Evolutionary conservation across 257 asterid species (phyloP).

Genomic region (Solanum chilense): DNA sequence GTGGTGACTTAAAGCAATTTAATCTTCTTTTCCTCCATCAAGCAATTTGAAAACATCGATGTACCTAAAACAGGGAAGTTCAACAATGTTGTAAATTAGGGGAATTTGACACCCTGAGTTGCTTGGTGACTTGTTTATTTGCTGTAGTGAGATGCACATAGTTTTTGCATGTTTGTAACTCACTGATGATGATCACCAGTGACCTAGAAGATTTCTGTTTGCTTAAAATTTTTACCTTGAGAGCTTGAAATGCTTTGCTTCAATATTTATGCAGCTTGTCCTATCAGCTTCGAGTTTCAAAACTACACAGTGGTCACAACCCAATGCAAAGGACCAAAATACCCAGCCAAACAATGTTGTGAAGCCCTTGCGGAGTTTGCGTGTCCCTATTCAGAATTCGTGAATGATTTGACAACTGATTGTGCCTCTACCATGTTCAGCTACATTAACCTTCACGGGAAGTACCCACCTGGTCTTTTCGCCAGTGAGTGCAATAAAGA

Average conservation of each 20-base stretch:
- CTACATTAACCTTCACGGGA: slow-evolving; percentile 64
- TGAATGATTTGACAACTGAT: slow-evolving; percentile 48
- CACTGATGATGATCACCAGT: not conserved
- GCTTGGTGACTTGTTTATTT: not conserved
- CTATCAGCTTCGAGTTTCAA: slow-evolving; percentile 55
- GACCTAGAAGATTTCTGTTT: not conserved
- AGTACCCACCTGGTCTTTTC: slow-evolving; percentile 74
- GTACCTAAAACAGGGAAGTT: not conserved
- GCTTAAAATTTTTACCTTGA: not conserved
- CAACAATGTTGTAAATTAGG: not conserved
- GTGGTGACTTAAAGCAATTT: not conserved
- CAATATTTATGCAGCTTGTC: slow-evolving; percentile 41
- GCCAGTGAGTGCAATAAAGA: slow-evolving; percentile 45
- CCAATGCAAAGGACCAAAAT: slow-evolving; percentile 67
- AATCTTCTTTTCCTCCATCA: not conserved
- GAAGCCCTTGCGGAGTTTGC: slow-evolving; percentile 35
- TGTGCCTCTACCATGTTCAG: slow-evolving; percentile 82
- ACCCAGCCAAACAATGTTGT: slow-evolving; percentile 47
- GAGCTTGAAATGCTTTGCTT: not conserved
- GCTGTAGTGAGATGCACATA: not conserved
- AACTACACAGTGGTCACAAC: slow-evolving; percentile 66
- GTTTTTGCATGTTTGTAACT: not conserved
- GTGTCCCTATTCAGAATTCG: slow-evolving; percentile 30
- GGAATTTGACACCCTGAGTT: not conserved
- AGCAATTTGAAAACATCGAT: not conserved